A percentile compares a stretch with the other conserved stretches of the same genome.
These are phyloP conservation scores for Aureobasidium subglaciale DNA, from an alignment of 2,329 filamentous ascomycete genomes.

Conservation along the genomic window DNA sequence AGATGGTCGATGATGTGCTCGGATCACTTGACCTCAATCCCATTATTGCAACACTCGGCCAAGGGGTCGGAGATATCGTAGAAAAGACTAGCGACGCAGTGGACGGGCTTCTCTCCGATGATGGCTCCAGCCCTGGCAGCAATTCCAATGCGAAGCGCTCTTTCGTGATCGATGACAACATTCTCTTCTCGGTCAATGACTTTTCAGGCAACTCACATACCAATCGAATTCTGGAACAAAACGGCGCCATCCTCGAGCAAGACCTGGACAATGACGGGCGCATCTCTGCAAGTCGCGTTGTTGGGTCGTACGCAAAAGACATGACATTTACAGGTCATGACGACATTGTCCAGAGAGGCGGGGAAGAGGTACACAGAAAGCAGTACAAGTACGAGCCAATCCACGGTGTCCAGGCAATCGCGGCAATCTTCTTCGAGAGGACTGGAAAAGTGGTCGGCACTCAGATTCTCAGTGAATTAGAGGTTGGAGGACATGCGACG, in stretches of 20 bases:
- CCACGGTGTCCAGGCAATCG: constrained; percentile 21
- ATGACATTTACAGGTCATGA: constrained; percentile 45
- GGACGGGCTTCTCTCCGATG: background rate
- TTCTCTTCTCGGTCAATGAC: constrained; percentile 56
- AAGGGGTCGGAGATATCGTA: constrained; percentile 18
- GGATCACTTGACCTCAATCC: constrained; percentile 55
- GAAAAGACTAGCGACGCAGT: constrained; percentile 16
- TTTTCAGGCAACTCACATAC: constrained; percentile 46
- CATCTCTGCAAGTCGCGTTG: constrained; percentile 42
- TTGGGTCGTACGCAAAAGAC: constrained; percentile 52
- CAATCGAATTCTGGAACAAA: constrained; percentile 49
- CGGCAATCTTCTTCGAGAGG: constrained; percentile 19
- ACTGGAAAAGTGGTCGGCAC: constrained; percentile 17
- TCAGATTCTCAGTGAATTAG: constrained; percentile 17
- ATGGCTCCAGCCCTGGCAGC: constrained; percentile 21
- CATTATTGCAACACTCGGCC: constrained; percentile 37
- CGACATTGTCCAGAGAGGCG: constrained; percentile 21
- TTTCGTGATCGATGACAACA: constrained; percentile 49
- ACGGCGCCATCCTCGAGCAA: constrained; percentile 57
- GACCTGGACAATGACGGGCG: constrained; percentile 42
- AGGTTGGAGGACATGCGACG: constrained; percentile 13
- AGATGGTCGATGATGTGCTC: constrained; percentile 53
- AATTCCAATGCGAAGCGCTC: constrained; percentile 25
- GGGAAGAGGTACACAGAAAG: constrained; percentile 19
- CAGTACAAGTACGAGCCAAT: constrained; percentile 24